Percentiles rank a stretch among this genome's conserved stretches.
phyloP scores from a whole-genome alignment of 2,329 filamentous ascomycete genomes.

The Rugonectria rugulosa region DNA sequence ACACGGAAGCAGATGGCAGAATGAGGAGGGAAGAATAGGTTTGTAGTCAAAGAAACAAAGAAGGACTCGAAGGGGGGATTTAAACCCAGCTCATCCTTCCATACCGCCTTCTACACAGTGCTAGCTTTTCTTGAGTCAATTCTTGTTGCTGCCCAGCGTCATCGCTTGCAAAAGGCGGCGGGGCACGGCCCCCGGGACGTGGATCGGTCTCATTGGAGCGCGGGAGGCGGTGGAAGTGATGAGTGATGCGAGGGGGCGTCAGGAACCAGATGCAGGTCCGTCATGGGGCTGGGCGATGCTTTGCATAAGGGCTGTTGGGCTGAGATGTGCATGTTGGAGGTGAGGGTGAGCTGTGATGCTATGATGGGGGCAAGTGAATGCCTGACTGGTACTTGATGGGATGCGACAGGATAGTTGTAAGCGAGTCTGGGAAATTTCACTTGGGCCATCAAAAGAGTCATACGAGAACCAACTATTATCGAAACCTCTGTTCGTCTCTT shows the following conservation, averaged over 20 bases:
- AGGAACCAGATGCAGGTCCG: conserved; percentile 18
- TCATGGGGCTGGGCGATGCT: conserved; percentile 23
- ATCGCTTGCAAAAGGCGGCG: conserved; percentile 17
- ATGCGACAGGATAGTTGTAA: no score
- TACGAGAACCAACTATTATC: no score
- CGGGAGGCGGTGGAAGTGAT: conserved; percentile 10
- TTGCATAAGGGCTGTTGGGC: conserved; percentile 23
- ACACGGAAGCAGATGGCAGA: no score
- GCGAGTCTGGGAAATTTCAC: no score
- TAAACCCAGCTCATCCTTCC: not conserved
- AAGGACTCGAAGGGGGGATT: not conserved
- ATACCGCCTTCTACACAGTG: conserved; percentile 27
- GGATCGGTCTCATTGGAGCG: conserved; percentile 40
- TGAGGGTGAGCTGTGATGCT: not conserved
- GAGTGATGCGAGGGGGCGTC: conserved; percentile 29
- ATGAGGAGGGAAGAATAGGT: not conserved
- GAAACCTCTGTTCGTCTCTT: no score
- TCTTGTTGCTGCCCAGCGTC: conserved; percentile 39
- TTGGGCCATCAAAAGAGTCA: no score
- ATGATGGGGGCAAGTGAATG: no score
- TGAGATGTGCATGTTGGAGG: conserved; percentile 6
- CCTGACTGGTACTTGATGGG: no score
- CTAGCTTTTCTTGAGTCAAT: conserved; percentile 26
- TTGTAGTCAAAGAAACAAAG: no score
- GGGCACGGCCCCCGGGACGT: conserved; percentile 36